These are phyloP conservation scores for Tephrocybe sp. DNA, from an alignment of 768 basidiomycete species.

Conservation along the genomic window DNA sequence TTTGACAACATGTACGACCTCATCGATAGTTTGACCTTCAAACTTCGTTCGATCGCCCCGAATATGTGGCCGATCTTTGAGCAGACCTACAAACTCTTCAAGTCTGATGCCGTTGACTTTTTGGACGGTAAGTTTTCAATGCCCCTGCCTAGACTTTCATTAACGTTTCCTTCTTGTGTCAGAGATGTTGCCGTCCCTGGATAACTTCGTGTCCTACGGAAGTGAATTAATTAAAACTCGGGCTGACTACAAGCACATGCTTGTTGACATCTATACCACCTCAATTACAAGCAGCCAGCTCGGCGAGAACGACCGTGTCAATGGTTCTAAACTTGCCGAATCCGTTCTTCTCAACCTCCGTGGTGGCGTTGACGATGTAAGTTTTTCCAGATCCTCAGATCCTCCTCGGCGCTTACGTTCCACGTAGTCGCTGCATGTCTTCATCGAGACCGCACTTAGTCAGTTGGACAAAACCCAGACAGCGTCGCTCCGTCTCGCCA, in stretches of 20 bases:
- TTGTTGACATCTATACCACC: constrained; percentile 81
- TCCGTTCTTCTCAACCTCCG: constrained; percentile 78
- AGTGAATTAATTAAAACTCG: constrained; percentile 71
- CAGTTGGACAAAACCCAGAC: constrained; percentile 65
- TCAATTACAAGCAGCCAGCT: constrained; percentile 68
- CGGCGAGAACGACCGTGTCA: constrained; percentile 82
- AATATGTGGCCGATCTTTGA: constrained; percentile 90
- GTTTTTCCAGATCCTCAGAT: constrained; percentile 20
- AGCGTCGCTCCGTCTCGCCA: constrained; percentile 65
- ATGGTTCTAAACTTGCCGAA: constrained; percentile 85
- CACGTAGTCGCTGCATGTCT: constrained; percentile 58
- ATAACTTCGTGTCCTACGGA: constrained; percentile 88
- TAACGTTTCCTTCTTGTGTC: not conserved
- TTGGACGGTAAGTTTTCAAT: constrained; percentile 62
- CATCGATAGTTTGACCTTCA: constrained; percentile 84
- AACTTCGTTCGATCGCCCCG: constrained; percentile 69
- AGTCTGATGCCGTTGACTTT: constrained; percentile 81
- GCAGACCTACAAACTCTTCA: constrained; percentile 80
- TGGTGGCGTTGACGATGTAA: constrained; percentile 76
- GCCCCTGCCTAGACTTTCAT: not conserved
- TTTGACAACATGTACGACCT: constrained; percentile 88
- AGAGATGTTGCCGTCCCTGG: constrained; percentile 88
- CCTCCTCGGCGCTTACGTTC: constrained; percentile 3
- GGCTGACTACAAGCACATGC: constrained; percentile 75
- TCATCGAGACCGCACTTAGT: constrained; percentile 61